phyloP scores from a whole-genome alignment of 208 protist genomes.

The Crithidia expoeki region DNA sequence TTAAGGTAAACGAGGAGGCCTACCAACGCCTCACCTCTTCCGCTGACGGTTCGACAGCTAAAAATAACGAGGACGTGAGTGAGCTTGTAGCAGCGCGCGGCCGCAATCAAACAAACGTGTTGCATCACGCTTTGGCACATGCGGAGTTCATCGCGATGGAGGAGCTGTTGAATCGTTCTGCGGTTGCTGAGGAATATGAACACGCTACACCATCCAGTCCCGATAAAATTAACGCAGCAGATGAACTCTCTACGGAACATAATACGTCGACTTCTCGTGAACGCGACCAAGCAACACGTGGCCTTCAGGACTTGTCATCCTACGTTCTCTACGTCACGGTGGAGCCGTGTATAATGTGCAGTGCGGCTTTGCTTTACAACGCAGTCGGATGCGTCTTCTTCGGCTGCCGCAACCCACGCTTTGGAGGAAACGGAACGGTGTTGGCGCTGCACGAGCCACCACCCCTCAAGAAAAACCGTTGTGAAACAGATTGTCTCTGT shows the following conservation, averaged over 20 bases:
- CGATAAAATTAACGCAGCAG: too few species aligned
- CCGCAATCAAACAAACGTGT: constrained; percentile 92
- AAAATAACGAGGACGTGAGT: constrained; percentile 9
- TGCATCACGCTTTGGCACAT: constrained; percentile 86
- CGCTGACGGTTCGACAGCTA: background rate
- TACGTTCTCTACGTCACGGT: constrained; percentile 94
- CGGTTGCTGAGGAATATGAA: constrained; percentile 1
- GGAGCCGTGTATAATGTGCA: constrained; percentile 97
- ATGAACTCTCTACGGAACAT: too few species aligned
- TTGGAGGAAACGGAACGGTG: constrained; percentile 95
- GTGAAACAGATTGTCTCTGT: too few species aligned
- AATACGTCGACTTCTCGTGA: too few species aligned
- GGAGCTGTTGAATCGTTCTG: constrained; percentile 26
- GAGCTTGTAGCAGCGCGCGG: constrained; percentile 51
- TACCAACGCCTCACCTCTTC: constrained; percentile 6
- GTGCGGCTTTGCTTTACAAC: constrained; percentile 83
- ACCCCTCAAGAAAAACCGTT: background rate
- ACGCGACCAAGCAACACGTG: background rate
- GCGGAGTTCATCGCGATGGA: constrained; percentile 90
- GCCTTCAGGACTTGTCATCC: constrained; percentile 34
- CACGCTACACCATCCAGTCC: too few species aligned
- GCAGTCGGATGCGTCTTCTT: constrained; percentile 85
- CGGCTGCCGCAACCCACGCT: constrained; percentile 93
- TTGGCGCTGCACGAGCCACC: constrained; percentile 58
- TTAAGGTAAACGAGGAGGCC: constrained; percentile 15